phyloP scores from a whole-genome alignment of 2,329 filamentous ascomycete genomes.

The Rutstroemia sp. region DNA sequence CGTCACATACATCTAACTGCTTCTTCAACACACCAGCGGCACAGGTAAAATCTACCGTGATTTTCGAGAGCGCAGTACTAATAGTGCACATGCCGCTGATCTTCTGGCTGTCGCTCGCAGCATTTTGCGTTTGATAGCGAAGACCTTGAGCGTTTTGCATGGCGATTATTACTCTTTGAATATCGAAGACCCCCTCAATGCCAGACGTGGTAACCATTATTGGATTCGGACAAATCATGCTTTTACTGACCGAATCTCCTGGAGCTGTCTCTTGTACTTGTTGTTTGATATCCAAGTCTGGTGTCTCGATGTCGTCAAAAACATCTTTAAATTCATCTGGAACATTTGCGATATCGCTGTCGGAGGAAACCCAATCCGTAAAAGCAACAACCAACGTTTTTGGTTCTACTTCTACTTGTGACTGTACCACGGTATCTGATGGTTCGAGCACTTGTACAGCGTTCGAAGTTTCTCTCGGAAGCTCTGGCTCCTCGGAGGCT shows the following conservation, averaged over 20 bases:
- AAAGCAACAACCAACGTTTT: conserved; percentile 9
- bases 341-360: conserved; percentile 6
- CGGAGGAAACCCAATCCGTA: conserved; percentile 5
- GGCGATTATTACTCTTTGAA: conserved; percentile 27
- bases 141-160: conserved; percentile 24
- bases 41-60: conserved; percentile 28
- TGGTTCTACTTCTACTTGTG: background rate
- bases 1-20: conserved; percentile 28
- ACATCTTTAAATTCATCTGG: conserved; percentile 7
- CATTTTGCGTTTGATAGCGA: conserved; percentile 21
- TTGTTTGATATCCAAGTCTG: conserved; percentile 2
- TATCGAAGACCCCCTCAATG: conserved; percentile 27
- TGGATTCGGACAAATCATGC: conserved; percentile 30
- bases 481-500: conserved; percentile 2
- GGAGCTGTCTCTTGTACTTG: conserved; percentile 3
- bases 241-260: conserved; percentile 5
- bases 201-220: conserved; percentile 28
- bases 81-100: conserved; percentile 29
- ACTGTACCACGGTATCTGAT: background rate
- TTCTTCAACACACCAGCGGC: conserved; percentile 23
- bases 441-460: background rate
- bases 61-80: conserved; percentile 28
- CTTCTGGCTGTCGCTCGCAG: conserved; percentile 22
- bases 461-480: conserved; percentile 3
- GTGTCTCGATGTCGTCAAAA: conserved; percentile 6